Conservation (phyloP, 169 alveolate genomes). For the Theileria parva region DNA sequence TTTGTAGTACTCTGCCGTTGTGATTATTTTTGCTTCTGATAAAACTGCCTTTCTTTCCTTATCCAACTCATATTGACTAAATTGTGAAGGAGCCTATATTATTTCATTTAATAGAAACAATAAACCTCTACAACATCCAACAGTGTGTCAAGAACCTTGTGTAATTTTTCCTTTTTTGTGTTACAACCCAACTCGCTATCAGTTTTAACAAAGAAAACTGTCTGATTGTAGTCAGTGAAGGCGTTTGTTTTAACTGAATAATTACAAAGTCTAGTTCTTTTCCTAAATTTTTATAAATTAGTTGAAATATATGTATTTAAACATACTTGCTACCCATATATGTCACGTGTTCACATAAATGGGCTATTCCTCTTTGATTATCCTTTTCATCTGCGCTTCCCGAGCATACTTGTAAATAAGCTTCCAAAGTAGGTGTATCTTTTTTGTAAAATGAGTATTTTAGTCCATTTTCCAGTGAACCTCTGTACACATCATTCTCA, state of each 20-base stretch:
- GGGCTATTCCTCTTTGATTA: constrained; percentile 83
- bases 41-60: constrained; percentile 82
- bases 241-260: constrained; percentile 80
- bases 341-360: constrained; percentile 83
- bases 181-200: constrained; percentile 38
- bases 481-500: constrained; percentile 44
- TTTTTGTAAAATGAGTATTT: constrained; percentile 56
- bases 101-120: neutral
- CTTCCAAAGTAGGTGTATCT: constrained; percentile 60
- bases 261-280: constrained; percentile 58
- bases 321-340: constrained; percentile 83
- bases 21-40: constrained; percentile 81
- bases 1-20: constrained; percentile 79
- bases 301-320: constrained; percentile 14
- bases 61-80: constrained; percentile 73
- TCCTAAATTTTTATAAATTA: constrained; percentile 51
- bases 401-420: constrained; percentile 79
- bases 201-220: constrained; percentile 73
- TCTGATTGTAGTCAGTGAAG: constrained; percentile 85
- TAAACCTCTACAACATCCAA: constrained; percentile 56
- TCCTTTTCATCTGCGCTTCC: constrained; percentile 83
- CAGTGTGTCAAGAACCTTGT: constrained; percentile 41
- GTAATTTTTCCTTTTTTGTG: constrained; percentile 17
- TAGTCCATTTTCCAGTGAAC: constrained; percentile 65
- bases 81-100: constrained; percentile 73